Evolutionary conservation across 768 basidiomycete genomes (phyloP), one percentile per base, ranked within the genome.

Genomic region (Panellus pusillus): DNA sequence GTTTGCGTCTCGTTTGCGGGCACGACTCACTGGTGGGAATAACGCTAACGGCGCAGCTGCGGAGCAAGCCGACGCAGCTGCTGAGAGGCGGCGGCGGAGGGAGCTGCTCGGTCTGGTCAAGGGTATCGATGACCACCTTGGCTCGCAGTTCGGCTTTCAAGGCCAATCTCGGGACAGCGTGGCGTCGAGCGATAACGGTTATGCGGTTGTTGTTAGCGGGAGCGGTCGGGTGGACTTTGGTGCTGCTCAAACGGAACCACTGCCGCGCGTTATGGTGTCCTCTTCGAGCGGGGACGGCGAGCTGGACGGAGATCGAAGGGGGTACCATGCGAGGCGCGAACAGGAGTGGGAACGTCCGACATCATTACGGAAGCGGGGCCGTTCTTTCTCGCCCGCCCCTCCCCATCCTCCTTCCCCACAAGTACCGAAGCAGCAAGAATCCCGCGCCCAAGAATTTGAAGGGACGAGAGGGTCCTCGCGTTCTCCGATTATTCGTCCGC

Each of bases 401-500:
- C 53, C 53, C 14, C 43, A 40, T 18, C 55, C 50, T 12, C 50
- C 46, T 35, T 35, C 14, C 32, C 32, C 32, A 35, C 24, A 24
- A 24, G 24, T 24, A 6, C 24, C 24, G 24, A 24, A 24, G 24
- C 24, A 24, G 14, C 46, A 56, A 35, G 50, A 41, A 12, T 27
- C 40, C 9, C 40, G 15, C 18, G 47, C 27, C 24, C 29, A 15
- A n/a, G 42, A 53, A 14, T 50, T 15, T 19, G 44, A 27, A 35
- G 38, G 28, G 8, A 49, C 36, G 37, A 66, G 60, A 44, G 38
- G 60, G 2, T 54, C 62, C 6, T 69, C 68, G 9, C 66, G 67
- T 27, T 67, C 70, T 13, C 71, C 71, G 13, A 61, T 72, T n/a
- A 60, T 70, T 24, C 61, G 64, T 14, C 62, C 62, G 38, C 48